Conservation (phyloP, 805 yeast genomes). For the Naumovozyma dairenensis region DNA sequence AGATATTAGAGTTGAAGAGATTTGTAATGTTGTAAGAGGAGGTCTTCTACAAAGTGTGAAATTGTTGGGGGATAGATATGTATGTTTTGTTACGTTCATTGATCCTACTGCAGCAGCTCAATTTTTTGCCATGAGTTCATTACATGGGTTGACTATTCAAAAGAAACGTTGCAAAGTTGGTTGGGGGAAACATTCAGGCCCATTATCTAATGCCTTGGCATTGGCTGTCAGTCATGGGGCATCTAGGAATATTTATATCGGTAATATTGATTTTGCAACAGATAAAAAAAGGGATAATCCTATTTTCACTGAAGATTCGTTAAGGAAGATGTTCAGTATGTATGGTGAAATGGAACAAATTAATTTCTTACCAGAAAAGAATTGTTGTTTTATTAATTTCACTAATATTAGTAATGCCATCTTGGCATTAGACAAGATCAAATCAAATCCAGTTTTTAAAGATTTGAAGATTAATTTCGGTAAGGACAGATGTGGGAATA, state of each 20-base stretch:
- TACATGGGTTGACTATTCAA: constrained; percentile 81
- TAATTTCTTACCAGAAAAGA: constrained; percentile 71
- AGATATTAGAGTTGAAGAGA: constrained; percentile 80
- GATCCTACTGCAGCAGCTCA: constrained; percentile 98
- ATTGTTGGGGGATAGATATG: constrained; percentile 73
- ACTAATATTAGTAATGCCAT: constrained; percentile 87
- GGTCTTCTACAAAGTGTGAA: constrained; percentile 82
- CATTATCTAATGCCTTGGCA: constrained; percentile 75
- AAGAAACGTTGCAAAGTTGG: constrained; percentile 84
- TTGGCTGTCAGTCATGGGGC: constrained; percentile 92
- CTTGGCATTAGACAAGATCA: constrained; percentile 84
- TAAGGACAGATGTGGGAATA: constrained; percentile 89
- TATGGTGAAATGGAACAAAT: constrained; percentile 95
- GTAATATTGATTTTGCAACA: constrained; percentile 42
- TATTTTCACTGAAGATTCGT: constrained; percentile 43
- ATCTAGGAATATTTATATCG: constrained; percentile 84
- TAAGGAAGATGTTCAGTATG: constrained; percentile 63
- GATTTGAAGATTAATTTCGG: constrained; percentile 81
- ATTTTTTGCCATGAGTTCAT: constrained; percentile 86
- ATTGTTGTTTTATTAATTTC: constrained; percentile 86
- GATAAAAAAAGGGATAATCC: constrained; percentile 17
- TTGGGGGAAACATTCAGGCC: constrained; percentile 97
- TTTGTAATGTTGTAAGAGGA: constrained; percentile 93
- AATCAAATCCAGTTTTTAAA: constrained; percentile 59
- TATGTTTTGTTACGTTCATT: constrained; percentile 88